Base-by-base conservation (phyloP, 768 basidiomycete genomes). In the Suillus tomentosus region DNA sequence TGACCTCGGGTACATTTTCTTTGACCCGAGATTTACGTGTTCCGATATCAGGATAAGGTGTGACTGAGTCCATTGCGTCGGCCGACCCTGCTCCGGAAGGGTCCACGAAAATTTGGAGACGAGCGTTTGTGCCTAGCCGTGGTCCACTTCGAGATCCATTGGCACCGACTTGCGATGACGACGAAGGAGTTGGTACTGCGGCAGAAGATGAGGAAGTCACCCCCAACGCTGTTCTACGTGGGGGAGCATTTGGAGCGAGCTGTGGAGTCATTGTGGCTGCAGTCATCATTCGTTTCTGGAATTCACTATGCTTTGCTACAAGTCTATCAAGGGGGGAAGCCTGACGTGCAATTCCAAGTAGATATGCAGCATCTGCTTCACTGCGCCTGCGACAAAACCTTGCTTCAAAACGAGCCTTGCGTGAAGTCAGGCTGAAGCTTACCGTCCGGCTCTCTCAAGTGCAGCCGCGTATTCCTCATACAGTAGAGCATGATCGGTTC, bases 391-490 rank as follows among this genome's bases (percentile, higher is more conserved):
- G 55, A 60, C n/a, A 61, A 14, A 50, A 3, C 7, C 31, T 39
- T 3, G 39, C 17, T 63, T 55, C 62, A 58, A 64, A 56, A 72
- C 69, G 50, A 79, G 74, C 24, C 79, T 79, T 17, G 79, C 64
- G 39, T 0, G 36, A 27, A 60, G 15, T 71, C 66, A 66, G 79
- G n/a, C 62, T 39, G 7, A 3, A 10, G 69, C 85, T 64, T 72
- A 96, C 96, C 91, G 82, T 63, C 89, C 89, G 69, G 90, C 85
- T 62, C 90, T 79, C 76, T 99, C 97, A 53, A 96, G 79, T 15
- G 90, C 88, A 40, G 85, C 83, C 0, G 96, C 96, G 76, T 89
- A 91, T 75, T 98, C 96, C 77, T 99, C 96, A 70, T 99, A 99
- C 31, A 99, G 79, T 50, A 94, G 74, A 5, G 91, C 89, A 70